A percentile compares a stretch with the other conserved stretches of the same genome.
Evolutionary conservation across 257 asterid species (phyloP).

Genomic region (Catharanthus roseus): DNA sequence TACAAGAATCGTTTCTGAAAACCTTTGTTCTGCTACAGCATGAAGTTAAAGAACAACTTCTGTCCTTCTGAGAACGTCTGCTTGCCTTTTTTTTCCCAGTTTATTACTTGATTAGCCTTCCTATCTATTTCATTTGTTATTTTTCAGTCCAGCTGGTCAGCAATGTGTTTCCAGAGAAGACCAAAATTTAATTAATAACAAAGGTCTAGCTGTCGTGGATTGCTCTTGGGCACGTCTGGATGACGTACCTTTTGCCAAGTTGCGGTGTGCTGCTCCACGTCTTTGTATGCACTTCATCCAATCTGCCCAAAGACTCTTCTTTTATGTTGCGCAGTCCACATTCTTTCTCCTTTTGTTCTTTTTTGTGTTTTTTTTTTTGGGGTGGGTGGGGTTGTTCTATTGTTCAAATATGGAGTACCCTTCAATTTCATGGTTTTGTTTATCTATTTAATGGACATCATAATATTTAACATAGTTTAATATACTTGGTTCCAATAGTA

Average conservation of each 20-base stretch:
- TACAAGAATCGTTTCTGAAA: not conserved
- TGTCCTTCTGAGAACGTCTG: not conserved
- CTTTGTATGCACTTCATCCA: constrained; percentile 53
- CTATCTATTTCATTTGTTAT: not conserved
- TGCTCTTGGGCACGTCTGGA: constrained; percentile 98
- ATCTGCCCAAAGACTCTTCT: constrained; percentile 2
- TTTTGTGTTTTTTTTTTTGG: not conserved
- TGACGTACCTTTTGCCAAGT: constrained; percentile 93
- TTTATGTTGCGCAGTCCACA: not conserved
- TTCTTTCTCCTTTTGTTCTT: too few relatives aligned
- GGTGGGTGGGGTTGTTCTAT: not conserved
- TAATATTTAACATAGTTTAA: too few relatives aligned
- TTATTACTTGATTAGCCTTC: not conserved
- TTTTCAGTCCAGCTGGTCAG: constrained; percentile 77
- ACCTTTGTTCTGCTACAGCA: not conserved
- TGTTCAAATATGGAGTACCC: not conserved
- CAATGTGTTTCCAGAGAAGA: constrained; percentile 93
- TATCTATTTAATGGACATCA: not conserved
- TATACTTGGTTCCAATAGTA: not conserved
- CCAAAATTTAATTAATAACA: constrained; percentile 55
- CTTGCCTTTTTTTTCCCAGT: not conserved
- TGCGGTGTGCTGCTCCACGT: constrained; percentile 94
- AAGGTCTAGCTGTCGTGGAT: constrained; percentile 93
- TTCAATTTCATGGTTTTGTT: not conserved
- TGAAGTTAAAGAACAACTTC: not conserved